Evolutionary conservation across 441 rosid species (phyloP).

Genomic region (Gossypium trilobum): DNA sequence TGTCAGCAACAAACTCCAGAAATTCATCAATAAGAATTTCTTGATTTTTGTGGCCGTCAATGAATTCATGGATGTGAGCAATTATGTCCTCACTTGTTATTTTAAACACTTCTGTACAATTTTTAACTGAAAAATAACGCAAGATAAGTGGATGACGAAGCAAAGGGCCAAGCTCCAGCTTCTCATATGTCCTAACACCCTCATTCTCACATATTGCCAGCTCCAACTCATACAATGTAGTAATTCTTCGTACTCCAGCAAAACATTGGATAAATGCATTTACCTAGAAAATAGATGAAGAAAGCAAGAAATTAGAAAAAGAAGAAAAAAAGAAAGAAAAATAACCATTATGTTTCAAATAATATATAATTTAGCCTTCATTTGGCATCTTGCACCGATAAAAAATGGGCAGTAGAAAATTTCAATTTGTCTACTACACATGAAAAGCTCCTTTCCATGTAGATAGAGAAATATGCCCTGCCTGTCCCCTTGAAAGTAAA

Average conservation of each 20-base stretch:
- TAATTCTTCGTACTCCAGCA: constrained; percentile 61
- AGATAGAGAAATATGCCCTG: background rate
- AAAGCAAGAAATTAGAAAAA: background rate
- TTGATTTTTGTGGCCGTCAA: constrained; percentile 28
- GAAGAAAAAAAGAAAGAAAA: background rate
- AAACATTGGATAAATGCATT: constrained; percentile 90
- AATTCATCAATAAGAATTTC: constrained; percentile 48
- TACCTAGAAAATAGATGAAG: constrained; percentile 37
- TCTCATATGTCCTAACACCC: constrained; percentile 59
- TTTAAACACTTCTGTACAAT: constrained; percentile 37
- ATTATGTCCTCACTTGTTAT: constrained; percentile 61
- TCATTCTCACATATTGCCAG: constrained; percentile 67
- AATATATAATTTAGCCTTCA: background rate
- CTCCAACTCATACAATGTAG: constrained; percentile 78
- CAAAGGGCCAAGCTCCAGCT: constrained; percentile 76
- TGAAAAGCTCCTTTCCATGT: background rate
- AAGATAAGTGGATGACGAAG: constrained; percentile 59
- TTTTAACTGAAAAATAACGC: constrained; percentile 52
- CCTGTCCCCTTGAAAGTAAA: background rate
- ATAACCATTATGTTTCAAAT: background rate
- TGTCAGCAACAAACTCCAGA: constrained; percentile 54
- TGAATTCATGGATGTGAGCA: constrained; percentile 41
- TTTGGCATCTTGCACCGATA: background rate
- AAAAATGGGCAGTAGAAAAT: no score
- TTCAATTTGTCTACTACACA: background rate